A percentile compares a stretch with the other conserved stretches of the same genome.
Conservation (phyloP, 2,329 filamentous ascomycete species). For the Colletotrichum endophyticum region DNA sequence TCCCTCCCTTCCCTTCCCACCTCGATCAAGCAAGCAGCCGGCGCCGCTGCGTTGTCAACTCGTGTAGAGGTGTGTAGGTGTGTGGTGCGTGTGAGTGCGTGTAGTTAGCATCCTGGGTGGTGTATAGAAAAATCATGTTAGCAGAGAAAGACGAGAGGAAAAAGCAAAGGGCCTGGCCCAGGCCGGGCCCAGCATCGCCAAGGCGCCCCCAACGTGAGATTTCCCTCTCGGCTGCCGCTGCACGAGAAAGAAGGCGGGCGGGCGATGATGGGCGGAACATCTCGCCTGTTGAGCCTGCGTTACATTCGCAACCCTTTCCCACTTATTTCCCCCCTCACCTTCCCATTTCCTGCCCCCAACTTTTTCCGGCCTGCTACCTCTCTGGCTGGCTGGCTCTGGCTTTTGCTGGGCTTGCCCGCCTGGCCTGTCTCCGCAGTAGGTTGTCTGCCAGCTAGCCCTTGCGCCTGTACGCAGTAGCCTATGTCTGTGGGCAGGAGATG, state of each 20-base stretch:
- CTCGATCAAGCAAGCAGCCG: slow-evolving; percentile 16
- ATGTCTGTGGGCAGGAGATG: slow-evolving; percentile 12
- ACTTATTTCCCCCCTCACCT: background rate
- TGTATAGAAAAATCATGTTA: background rate
- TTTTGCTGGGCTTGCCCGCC: background rate
- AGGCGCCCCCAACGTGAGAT: background rate
- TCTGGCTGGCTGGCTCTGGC: background rate
- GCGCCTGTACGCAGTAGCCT: background rate
- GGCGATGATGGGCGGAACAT: slow-evolving; percentile 4
- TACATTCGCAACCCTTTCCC: slow-evolving; percentile 18
- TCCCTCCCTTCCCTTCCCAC: background rate
- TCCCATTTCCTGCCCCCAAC: slow-evolving; percentile 1
- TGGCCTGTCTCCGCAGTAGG: background rate
- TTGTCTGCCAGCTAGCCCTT: background rate
- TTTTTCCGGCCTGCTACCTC: background rate
- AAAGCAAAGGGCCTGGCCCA: background rate
- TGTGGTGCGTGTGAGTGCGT: background rate
- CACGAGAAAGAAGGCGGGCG: background rate
- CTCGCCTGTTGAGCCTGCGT: slow-evolving; percentile 18
- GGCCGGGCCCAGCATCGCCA: background rate
- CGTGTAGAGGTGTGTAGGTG: background rate
- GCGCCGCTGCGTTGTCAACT: slow-evolving; percentile 1
- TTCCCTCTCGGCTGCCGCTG: background rate
- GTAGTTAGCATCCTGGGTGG: background rate
- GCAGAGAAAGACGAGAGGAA: background rate